Percentiles rank a stretch among this genome's conserved stretches.
These are phyloP conservation scores for Dendrobium chrysotoxum DNA, from an alignment of 106 monocot genomes.

Conservation along the genomic window DNA sequence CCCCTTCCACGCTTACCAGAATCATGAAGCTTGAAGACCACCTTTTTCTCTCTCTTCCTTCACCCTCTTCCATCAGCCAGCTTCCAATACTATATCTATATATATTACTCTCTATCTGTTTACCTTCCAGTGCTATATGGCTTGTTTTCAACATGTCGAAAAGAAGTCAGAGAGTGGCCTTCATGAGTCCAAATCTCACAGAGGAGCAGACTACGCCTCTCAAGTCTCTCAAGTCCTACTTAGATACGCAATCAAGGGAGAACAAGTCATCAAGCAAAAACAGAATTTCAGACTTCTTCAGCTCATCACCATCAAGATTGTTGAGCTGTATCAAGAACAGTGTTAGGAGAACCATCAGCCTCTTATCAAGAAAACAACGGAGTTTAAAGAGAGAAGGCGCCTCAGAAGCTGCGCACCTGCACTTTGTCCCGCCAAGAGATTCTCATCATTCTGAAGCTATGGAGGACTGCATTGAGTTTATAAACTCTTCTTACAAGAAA, in stretches of 20 bases:
- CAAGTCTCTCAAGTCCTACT: neutral
- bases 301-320: neutral
- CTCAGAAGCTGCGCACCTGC: neutral
- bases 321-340: neutral
- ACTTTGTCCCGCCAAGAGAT: constrained; percentile 16
- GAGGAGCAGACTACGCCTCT: too few species aligned
- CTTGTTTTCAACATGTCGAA: too few species aligned
- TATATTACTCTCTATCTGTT: neutral
- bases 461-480: constrained; percentile 39
- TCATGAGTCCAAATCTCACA: neutral
- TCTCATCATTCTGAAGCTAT: constrained; percentile 27
- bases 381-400: too few species aligned
- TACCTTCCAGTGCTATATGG: neutral
- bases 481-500: constrained; percentile 27
- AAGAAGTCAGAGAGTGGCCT: too few species aligned
- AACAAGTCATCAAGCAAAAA: neutral
- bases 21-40: neutral
- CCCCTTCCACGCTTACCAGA: neutral
- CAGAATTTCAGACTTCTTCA: neutral
- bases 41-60: neutral
- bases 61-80: neutral
- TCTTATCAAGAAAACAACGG: neutral
- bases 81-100: neutral
- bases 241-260: neutral
- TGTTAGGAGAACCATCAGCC: neutral